phyloP scores from a whole-genome alignment of 192 early-diverging fungal species.

The Entomortierella beljakovae region DNA sequence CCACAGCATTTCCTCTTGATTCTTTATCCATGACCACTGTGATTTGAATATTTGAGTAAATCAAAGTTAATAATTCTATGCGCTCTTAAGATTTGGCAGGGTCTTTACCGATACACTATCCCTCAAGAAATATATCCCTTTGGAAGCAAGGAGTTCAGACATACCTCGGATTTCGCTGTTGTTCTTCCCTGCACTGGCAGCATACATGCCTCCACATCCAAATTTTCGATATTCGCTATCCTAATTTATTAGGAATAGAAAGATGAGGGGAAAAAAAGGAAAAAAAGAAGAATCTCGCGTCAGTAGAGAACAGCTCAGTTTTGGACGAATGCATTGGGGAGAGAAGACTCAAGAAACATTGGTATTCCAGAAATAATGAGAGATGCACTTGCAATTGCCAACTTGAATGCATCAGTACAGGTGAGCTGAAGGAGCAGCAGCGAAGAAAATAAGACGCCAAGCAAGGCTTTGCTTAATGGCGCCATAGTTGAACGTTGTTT shows the following conservation, averaged over 20 bases:
- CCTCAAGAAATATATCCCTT: no score
- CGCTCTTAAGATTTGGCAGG: no score
- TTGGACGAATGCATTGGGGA: no score
- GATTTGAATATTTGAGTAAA: not conserved
- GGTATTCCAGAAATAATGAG: not conserved
- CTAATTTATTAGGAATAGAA: conserved; percentile 2
- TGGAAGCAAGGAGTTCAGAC: no score
- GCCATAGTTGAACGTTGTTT: conserved; percentile 18
- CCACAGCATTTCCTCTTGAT: conserved; percentile 53
- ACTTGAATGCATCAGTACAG: conserved; percentile 33
- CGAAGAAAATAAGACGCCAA: conserved; percentile 12
- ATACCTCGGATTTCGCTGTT: conserved; percentile 37
- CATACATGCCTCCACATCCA: conserved; percentile 40
- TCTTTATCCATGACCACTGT: conserved; percentile 39
- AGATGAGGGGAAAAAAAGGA: not conserved
- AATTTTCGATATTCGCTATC: conserved; percentile 7
- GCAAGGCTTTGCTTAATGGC: conserved; percentile 16
- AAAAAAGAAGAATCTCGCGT: no score
- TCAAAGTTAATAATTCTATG: not conserved
- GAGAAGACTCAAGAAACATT: not conserved
- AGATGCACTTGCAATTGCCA: conserved; percentile 34
- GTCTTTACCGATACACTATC: no score
- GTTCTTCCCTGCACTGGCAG: conserved; percentile 20
- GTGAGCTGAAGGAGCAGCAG: conserved; percentile 18
- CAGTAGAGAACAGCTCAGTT: not conserved